Evolutionary conservation across 169 alveolate genomes (phyloP).

Genomic region (Ichthyophthirius multifiliis): DNA sequence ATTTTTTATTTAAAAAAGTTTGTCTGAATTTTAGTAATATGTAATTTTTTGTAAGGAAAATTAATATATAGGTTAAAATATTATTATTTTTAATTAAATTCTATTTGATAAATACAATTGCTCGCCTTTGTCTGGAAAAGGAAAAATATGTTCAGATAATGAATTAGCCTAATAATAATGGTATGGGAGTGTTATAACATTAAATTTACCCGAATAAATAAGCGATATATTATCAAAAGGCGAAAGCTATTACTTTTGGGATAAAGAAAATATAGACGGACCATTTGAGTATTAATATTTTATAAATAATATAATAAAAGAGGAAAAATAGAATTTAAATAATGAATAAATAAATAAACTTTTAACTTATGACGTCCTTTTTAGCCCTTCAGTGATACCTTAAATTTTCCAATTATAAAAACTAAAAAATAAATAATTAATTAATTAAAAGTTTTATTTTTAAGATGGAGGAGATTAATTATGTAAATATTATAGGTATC

Average conservation of each 20-base stretch:
- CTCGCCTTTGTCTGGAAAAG: neutral
- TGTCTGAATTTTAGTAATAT: too few relatives aligned
- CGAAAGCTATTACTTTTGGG: neutral
- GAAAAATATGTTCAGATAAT: neutral
- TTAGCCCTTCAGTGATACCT: neutral
- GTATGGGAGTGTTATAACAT: neutral
- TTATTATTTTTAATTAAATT: too few relatives aligned
- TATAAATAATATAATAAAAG: neutral
- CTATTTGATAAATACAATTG: neutral
- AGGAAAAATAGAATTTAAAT: neutral
- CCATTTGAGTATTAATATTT: neutral
- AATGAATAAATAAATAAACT: neutral
- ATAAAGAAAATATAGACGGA: neutral
- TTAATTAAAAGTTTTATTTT: neutral
- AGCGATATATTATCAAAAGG: neutral
- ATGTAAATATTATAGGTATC: neutral
- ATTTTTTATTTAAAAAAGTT: too few relatives aligned
- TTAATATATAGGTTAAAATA: too few relatives aligned
- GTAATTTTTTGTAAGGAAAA: too few relatives aligned
- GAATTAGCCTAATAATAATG: neutral
- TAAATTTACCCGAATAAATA: neutral
- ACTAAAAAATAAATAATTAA: neutral
- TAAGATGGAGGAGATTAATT: neutral
- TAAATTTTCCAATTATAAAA: neutral
- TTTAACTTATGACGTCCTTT: neutral